These are phyloP conservation scores for Rhizopogon salebrosus DNA, from an alignment of 768 basidiomycete species.

Conservation along the genomic window DNA sequence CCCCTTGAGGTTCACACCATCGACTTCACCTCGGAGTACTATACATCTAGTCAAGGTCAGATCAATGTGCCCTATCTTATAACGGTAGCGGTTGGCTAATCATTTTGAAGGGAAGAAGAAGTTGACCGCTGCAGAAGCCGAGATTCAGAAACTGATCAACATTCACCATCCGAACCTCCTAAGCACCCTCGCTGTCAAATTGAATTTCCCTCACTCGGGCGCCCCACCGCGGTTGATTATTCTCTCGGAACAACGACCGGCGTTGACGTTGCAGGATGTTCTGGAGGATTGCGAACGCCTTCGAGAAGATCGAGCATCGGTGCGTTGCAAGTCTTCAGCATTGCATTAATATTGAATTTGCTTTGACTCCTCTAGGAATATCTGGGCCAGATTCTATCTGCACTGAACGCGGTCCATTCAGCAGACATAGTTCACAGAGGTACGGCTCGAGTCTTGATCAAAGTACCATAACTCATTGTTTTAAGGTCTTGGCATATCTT, in stretches of 20 bases:
- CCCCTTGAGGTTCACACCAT: slow-evolving; percentile 67
- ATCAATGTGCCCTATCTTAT: neutral
- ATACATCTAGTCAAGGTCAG: slow-evolving; percentile 57
- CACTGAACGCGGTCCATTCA: slow-evolving; percentile 61
- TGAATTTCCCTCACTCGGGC: slow-evolving; percentile 44
- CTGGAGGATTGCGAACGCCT: slow-evolving; percentile 73
- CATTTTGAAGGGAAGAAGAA: slow-evolving; percentile 53
- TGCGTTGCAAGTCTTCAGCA: slow-evolving; percentile 26
- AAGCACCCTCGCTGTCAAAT: slow-evolving; percentile 62
- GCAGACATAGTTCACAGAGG: slow-evolving; percentile 68
- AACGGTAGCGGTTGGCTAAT: neutral
- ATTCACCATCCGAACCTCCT: slow-evolving; percentile 66
- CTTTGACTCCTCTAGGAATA: slow-evolving; percentile 52
- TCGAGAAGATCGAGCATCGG: slow-evolving; percentile 65
- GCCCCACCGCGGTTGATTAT: slow-evolving; percentile 54
- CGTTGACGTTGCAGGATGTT: slow-evolving; percentile 64
- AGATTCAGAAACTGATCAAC: slow-evolving; percentile 53
- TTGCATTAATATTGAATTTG: neutral
- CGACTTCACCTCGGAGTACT: slow-evolving; percentile 65
- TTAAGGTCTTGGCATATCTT: slow-evolving; percentile 53
- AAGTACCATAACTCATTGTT: neutral
- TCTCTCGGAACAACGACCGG: slow-evolving; percentile 66
- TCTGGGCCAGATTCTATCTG: slow-evolving; percentile 65
- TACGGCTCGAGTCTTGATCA: slow-evolving; percentile 12
- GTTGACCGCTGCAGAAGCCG: slow-evolving; percentile 58